Evolutionary conservation across 176 grass and related monocot species (phyloP).

Genomic region (Lolium multiflorum): DNA sequence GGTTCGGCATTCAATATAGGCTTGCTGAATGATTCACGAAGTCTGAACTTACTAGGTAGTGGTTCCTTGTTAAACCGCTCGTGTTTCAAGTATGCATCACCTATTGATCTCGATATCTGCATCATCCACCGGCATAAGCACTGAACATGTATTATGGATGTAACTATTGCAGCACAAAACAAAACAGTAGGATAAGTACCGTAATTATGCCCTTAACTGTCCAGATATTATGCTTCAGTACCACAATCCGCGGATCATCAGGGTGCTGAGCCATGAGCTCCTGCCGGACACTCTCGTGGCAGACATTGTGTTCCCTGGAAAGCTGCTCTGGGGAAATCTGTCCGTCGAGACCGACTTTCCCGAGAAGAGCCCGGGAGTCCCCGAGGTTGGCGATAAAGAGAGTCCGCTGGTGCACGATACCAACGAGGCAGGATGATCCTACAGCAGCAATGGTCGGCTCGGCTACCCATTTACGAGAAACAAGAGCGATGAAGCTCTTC

Average conservation of each 20-base stretch:
- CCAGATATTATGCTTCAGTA: constrained; percentile 82
- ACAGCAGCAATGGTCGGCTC: constrained; percentile 68
- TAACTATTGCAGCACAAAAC: background rate
- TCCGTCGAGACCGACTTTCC: constrained; percentile 56
- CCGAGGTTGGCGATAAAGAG: constrained; percentile 77
- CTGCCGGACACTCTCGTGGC: constrained; percentile 61
- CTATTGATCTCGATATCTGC: constrained; percentile 88
- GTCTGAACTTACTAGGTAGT: constrained; percentile 76
- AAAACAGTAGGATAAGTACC: constrained; percentile 44
- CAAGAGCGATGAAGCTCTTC: constrained; percentile 59
- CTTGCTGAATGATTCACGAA: no score
- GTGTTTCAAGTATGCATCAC: constrained; percentile 82
- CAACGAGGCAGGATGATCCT: constrained; percentile 75
- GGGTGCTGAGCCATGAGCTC: constrained; percentile 77
- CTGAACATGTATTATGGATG: background rate
- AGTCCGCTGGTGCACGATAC: constrained; percentile 58
- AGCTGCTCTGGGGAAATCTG: constrained; percentile 69
- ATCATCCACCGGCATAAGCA: constrained; percentile 35
- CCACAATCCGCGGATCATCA: constrained; percentile 75
- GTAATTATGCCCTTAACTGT: constrained; percentile 87
- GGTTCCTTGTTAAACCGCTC: constrained; percentile 65
- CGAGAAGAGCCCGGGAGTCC: constrained; percentile 70
- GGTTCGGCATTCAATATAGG: no score
- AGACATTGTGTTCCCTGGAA: constrained; percentile 79
- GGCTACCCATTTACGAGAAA: constrained; percentile 62